These are phyloP conservation scores for Phytophthora syringae DNA, from an alignment of 352 stramenopile genomes.

Conservation along the genomic window DNA sequence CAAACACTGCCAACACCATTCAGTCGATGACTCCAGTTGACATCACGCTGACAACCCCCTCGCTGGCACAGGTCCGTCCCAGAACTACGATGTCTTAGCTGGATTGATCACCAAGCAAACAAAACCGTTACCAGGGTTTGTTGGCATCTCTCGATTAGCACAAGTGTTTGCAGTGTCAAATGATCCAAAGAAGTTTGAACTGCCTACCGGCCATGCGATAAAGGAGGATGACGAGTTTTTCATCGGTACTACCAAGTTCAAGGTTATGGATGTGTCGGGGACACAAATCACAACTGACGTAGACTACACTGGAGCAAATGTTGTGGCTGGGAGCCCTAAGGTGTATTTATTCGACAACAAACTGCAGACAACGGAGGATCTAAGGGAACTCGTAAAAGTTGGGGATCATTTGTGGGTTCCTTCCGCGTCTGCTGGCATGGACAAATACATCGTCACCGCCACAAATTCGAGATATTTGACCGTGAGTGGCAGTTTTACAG, in stretches of 20 bases:
- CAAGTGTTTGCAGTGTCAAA: slow-evolving; percentile 53
- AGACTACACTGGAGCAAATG: slow-evolving; percentile 46
- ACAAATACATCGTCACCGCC: slow-evolving; percentile 46
- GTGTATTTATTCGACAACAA: slow-evolving; percentile 71
- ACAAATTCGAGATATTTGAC: slow-evolving; percentile 44
- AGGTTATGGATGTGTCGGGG: slow-evolving; percentile 24
- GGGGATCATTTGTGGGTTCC: slow-evolving; percentile 68
- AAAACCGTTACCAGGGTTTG: slow-evolving; percentile 51
- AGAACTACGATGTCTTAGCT: slow-evolving; percentile 36
- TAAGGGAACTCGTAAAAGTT: slow-evolving; percentile 38
- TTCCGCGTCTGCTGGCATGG: slow-evolving; percentile 47
- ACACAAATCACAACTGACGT: no score
- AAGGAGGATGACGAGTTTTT: slow-evolving; percentile 38
- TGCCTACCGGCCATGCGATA: slow-evolving; percentile 55
- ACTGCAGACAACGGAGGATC: slow-evolving; percentile 64
- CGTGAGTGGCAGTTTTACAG: slow-evolving; percentile 58
- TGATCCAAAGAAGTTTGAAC: slow-evolving; percentile 36
- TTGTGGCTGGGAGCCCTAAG: slow-evolving; percentile 36
- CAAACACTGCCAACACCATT: slow-evolving; percentile 39
- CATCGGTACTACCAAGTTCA: slow-evolving; percentile 48
- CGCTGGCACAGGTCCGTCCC: slow-evolving; percentile 12
- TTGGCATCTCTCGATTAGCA: slow-evolving; percentile 53
- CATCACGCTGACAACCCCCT: slow-evolving; percentile 46
- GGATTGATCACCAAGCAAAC: slow-evolving; percentile 64
- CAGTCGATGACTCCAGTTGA: slow-evolving; percentile 48